Evolutionary conservation across 495 filamentous ascomycete genomes (phyloP), one percentile per base, ranked within the genome.

Genomic region (Delitschia confertaspora): DNA sequence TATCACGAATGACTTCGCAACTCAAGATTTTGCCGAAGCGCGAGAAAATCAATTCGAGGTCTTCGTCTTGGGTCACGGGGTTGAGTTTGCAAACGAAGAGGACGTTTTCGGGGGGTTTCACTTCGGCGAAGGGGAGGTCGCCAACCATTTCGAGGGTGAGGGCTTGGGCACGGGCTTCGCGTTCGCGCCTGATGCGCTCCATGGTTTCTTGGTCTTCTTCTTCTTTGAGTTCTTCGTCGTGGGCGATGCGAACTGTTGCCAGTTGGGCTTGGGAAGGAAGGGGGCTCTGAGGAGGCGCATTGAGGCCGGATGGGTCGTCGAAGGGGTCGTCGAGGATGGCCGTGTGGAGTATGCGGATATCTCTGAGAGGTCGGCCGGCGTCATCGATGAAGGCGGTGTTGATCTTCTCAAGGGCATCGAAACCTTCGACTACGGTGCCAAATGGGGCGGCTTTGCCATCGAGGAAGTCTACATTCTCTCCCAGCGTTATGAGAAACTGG

Each of bases 71-170:
- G 37, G 91, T 98, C 33, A 98, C 88, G 0, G 93, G 93, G 49
- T 98, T 98, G 17, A 98, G 70, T 61, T 98, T 96, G 79, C 91
- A 98, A 45, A 98, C 91, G 58, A 98, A 98, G 9, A 98, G 70
- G 20, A 98, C 79, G 58, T 98, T 95, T 65, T 98, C 91, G 1
- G 91, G 91, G 4, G 91, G 91, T 49, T 93, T 95, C 60, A 98
- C 89, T 65, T 96, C 91, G 42, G 91, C 91, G 60, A 95, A 98
- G 8, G 91, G 93, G 43, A 98, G 72, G 63, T 98, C 91, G 17
- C 91, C 91, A 60, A 98, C 88, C 82, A 98, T 95, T 61, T 98
- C 91, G 30, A 98, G 69, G 0, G 91, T 98, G 49, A 98, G 62
- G 2, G 91, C 91, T 60, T 96, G 91, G 3, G 91, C 91, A 45